A percentile compares a stretch with the other conserved stretches of the same genome.
Evolutionary conservation across 2,329 filamentous ascomycete species (phyloP).

Genomic region (Exophiala viscosa): DNA sequence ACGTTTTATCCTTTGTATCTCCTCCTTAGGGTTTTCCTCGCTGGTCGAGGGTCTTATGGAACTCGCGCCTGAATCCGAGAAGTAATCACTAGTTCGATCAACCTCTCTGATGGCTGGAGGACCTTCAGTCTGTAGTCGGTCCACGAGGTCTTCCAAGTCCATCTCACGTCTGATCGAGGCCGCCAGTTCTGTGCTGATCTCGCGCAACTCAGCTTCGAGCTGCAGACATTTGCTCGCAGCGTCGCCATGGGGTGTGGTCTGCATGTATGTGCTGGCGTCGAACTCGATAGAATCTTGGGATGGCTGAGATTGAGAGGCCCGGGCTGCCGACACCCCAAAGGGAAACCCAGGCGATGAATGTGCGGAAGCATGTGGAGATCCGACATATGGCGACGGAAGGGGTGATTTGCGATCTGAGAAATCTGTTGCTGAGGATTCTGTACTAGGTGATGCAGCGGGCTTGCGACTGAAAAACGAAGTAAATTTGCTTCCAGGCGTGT

Average conservation of each 20-base stretch:
- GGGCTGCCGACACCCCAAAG: conserved; percentile 31
- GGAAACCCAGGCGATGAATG: conserved; percentile 28
- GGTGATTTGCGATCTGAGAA: conserved; percentile 62
- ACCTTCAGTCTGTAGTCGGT: conserved; percentile 76
- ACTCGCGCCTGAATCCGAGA: conserved; percentile 90
- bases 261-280: conserved; percentile 43
- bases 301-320: conserved; percentile 37
- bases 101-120: conserved; percentile 55
- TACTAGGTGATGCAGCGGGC: conserved; percentile 51
- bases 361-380: conserved; percentile 34
- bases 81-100: conserved; percentile 86
- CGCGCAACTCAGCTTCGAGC: conserved; percentile 89
- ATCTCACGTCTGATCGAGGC: conserved; percentile 91
- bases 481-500: conserved; percentile 55
- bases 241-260: conserved; percentile 36
- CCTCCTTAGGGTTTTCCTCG: conserved; percentile 53
- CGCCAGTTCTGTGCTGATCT: conserved; percentile 89
- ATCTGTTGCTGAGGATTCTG: conserved; percentile 59
- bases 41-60: conserved; percentile 72
- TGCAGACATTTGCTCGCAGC: conserved; percentile 67
- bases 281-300: conserved; percentile 39
- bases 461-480: conserved; percentile 68
- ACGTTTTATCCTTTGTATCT: conserved; percentile 78
- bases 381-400: conserved; percentile 52
- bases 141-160: conserved; percentile 91